Base-by-base conservation (phyloP, 192 early-diverging fungal genomes). In the Linnemannia schmuckeri region DNA sequence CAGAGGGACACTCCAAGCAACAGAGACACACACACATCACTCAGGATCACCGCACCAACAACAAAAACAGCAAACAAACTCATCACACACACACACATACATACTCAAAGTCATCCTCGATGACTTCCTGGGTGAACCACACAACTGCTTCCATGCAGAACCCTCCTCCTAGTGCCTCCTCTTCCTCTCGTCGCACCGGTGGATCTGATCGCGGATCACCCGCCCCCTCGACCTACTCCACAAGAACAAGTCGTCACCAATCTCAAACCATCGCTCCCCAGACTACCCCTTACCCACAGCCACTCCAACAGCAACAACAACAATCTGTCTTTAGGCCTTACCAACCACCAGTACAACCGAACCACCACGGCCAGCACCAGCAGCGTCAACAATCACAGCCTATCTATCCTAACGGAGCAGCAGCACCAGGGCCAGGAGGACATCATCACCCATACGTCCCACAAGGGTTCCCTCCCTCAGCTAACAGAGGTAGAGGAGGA, bases 111-210 rank as follows among this genome's bases (percentile, higher is more conserved):
- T 20, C 54, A 55, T 24, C 54, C 18, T 4, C 10, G 24, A 61
- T 61, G 55, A 61, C 55, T 27, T 61, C 84, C 6, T 87, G 84
- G 84, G 84, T 87, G 17, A 87, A 87, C 42, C 84, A 87, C 66
- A 87, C 84, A 35, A 54, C 79, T 6, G 79, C 79, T 5, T 72
- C 83, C 35, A 85, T 85, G 83, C 83, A 85, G 78, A 74, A 52
- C 44, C 79, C 18, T 9, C 38, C 72, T 15, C 37, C 20, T 18
- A 35, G 42, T 44, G 42, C 20, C 0, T 18, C 49, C 18, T 18
- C 61, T n/a, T 44, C 41, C 18, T 30, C 42, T n/a, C 52, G 54
- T 40, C n/a, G 73, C 13, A 70, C 74, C 33, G 72, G 72, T 49
- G 72, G 72, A 73, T 68, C 57, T n/a, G 79, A 80, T 30, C 27